These are phyloP conservation scores for Brasilioporus rufonigricans DNA, from an alignment of 768 basidiomycete species.

Conservation along the genomic window DNA sequence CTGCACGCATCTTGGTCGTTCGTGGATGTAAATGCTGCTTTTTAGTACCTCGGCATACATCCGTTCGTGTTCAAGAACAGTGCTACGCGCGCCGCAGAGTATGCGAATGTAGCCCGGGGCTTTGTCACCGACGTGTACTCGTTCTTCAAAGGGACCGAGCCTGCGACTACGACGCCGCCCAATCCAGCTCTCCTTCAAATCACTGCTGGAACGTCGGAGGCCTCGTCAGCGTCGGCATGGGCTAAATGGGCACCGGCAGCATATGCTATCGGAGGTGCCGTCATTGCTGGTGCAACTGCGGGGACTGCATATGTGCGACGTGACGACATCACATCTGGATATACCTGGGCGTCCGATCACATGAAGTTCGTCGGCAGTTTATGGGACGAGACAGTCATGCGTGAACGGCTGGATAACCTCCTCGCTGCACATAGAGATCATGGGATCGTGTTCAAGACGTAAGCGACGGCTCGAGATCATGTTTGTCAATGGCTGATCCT, in stretches of 20 bases:
- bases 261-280: conserved; percentile 68
- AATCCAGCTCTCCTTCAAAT: conserved; percentile 28
- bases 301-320: conserved; percentile 82
- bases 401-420: conserved; percentile 58
- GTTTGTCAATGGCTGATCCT: neutral
- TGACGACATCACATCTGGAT: conserved; percentile 68
- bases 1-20: neutral
- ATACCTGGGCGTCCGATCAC: conserved; percentile 80
- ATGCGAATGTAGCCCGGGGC: conserved; percentile 62
- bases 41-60: conserved; percentile 83
- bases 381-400: conserved; percentile 73
- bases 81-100: conserved; percentile 70
- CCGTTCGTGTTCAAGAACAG: conserved; percentile 83
- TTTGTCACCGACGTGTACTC: conserved; percentile 62
- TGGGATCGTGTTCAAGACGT: conserved; percentile 75
- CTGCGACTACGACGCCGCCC: conserved; percentile 25
- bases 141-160: conserved; percentile 48
- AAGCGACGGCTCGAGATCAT: conserved; percentile 29
- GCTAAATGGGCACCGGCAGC: conserved; percentile 66
- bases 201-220: conserved; percentile 27
- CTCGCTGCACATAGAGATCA: conserved; percentile 56
- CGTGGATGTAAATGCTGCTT: neutral
- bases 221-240: conserved; percentile 42
- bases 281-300: conserved; percentile 79
- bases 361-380: conserved; percentile 85